Evolutionary conservation across 2,329 filamentous ascomycete species (phyloP), one percentile per base, ranked within the genome.

Genomic region (Alternaria dauci): DNA sequence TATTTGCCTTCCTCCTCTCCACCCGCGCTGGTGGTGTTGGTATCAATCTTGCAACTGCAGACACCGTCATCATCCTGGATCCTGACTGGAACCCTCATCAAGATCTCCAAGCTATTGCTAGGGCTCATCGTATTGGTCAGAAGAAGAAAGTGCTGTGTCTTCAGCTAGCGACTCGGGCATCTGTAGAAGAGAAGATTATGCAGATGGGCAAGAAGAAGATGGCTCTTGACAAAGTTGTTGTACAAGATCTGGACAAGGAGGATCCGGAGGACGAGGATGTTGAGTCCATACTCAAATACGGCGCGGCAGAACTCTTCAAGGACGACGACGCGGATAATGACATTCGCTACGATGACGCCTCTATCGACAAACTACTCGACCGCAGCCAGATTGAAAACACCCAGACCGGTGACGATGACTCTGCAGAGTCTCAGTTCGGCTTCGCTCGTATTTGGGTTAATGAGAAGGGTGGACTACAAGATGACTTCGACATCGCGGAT

Each of bases 11-110:
- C 79, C 80, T 99, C 18, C 84, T 99, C 0, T 98, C 94, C 0
- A 99, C 96, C 4, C 89, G 95, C 65, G 94, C 96, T 18, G 95
- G 95, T 55, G 95, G 96, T 71, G 94, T 99, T 0, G 96, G 95
- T 16, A 99, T 99, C 82, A 99, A 99, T 74, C 85, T 99, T 56
- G 95, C 95, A 0, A 97, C 94, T 8, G 95, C 95, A 3, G 95
- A 99, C 74, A 99, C 95, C 0, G 96, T 99, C 62, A 97, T 99
- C 66, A 97, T 99, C 67, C 88, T 98, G 67, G 94, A 99, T 71
- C 93, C 93, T 0, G 95, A 99, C 74, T 98, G 96, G 83, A 99
- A 99, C 63, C 95, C 95, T 0, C 95, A 99, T 74, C 95, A 99
- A 78, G 96, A 99, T 72, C 91, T 99, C 41, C 95, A 99, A 77